These are phyloP conservation scores for Salix brachista DNA, from an alignment of 345 rosid species.

Conservation along the genomic window DNA sequence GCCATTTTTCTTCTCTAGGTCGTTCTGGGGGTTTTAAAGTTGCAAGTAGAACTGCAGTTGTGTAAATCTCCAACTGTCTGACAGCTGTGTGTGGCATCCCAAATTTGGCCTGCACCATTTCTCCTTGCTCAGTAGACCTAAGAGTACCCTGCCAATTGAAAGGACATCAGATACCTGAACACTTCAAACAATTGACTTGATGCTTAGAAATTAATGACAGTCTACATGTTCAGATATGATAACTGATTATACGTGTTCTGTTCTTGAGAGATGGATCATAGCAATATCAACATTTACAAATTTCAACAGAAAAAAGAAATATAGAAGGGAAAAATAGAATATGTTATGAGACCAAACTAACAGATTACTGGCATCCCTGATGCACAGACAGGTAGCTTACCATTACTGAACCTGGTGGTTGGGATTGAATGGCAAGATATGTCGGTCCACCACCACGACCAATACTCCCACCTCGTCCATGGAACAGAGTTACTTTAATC, in stretches of 20 bases:
- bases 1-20: conserved; percentile 94
- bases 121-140: conserved; percentile 97
- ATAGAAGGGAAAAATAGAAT: neutral
- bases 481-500: conserved; percentile 85
- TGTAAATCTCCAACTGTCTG: conserved; percentile 90
- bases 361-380: neutral
- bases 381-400: conserved; percentile 37
- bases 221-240: neutral
- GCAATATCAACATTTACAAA: neutral
- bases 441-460: conserved; percentile 99
- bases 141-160: conserved; percentile 66
- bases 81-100: conserved; percentile 90
- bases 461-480: conserved; percentile 97
- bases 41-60: conserved; percentile 91
- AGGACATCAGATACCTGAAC: neutral
- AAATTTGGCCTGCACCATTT: conserved; percentile 98
- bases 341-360: neutral
- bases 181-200: neutral
- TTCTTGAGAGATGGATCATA: neutral
- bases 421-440: conserved; percentile 94
- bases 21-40: conserved; percentile 80
- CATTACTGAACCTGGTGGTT: conserved; percentile 98
- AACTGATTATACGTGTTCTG: neutral
- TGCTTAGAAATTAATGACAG: neutral
- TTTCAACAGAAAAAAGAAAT: neutral